Conservation (phyloP, 2,329 filamentous ascomycete genomes). For the Penicillium frequentans region DNA sequence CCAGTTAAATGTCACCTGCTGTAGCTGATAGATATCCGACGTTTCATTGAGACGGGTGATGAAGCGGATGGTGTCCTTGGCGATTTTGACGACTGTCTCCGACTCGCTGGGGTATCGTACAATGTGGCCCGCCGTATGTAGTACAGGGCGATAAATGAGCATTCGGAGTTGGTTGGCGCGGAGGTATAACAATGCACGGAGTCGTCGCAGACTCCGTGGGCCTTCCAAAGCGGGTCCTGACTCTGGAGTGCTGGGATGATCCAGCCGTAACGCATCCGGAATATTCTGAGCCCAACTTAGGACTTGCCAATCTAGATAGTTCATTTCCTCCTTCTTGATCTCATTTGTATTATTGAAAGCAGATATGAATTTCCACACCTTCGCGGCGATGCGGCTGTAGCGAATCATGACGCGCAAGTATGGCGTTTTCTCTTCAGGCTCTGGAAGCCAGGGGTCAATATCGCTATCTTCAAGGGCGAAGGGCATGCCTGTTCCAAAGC, state of each 20-base stretch:
- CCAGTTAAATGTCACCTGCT: slow-evolving; percentile 66
- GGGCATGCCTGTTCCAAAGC: slow-evolving; percentile 81
- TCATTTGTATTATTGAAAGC: slow-evolving; percentile 65
- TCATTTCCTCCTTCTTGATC: slow-evolving; percentile 71
- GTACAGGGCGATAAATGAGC: slow-evolving; percentile 79
- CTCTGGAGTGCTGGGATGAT: slow-evolving; percentile 50
- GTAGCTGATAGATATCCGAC: slow-evolving; percentile 61
- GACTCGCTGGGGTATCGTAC: slow-evolving; percentile 71
- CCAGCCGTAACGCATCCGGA: slow-evolving; percentile 61
- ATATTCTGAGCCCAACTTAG: slow-evolving; percentile 78
- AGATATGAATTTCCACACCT: slow-evolving; percentile 81
- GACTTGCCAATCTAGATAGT: slow-evolving; percentile 77
- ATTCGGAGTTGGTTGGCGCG: slow-evolving; percentile 89
- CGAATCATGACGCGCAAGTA: slow-evolving; percentile 85
- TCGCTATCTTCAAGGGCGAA: slow-evolving; percentile 81
- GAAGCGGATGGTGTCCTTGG: slow-evolving; percentile 63
- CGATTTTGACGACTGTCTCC: slow-evolving; percentile 63
- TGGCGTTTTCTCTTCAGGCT: slow-evolving; percentile 63
- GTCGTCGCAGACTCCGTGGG: slow-evolving; percentile 65
- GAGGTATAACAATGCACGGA: slow-evolving; percentile 80
- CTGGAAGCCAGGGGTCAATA: slow-evolving; percentile 74
- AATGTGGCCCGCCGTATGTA: slow-evolving; percentile 74
- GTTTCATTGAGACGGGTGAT: slow-evolving; percentile 61
- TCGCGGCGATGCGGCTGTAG: slow-evolving; percentile 78
- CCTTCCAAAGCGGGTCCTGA: slow-evolving; percentile 40